Evolutionary conservation across 2,329 filamentous ascomycete genomes (phyloP).

Genomic region (Aspergillus clavatus): DNA sequence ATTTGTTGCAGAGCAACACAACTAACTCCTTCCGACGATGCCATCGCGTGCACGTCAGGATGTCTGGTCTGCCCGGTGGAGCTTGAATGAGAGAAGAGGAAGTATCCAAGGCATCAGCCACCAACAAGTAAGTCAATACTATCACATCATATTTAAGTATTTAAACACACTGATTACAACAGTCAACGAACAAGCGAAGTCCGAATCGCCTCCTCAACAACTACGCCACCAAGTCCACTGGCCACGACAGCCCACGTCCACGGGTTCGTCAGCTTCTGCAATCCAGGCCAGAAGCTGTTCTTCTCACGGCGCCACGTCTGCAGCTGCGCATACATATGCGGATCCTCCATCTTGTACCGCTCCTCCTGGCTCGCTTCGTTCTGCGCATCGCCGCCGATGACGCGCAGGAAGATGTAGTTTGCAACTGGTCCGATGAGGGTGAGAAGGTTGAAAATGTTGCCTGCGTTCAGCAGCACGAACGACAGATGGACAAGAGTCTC

Average conservation of each 20-base stretch:
- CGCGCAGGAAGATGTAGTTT: conserved; percentile 57
- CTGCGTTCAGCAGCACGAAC: conserved; percentile 54
- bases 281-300: conserved; percentile 57
- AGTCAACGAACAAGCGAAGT: not conserved
- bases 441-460: conserved; percentile 51
- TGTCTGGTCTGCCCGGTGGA: too few relatives aligned
- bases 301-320: conserved; percentile 50
- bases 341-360: conserved; percentile 49
- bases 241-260: conserved; percentile 54
- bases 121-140: too few relatives aligned
- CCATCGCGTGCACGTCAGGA: too few relatives aligned
- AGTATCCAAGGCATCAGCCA: too few relatives aligned
- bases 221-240: conserved; percentile 47
- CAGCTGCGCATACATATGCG: conserved; percentile 51
- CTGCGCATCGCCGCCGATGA: conserved; percentile 52
- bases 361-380: conserved; percentile 51
- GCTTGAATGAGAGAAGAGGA: too few relatives aligned
- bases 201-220: conserved; percentile 39
- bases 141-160: too few relatives aligned
- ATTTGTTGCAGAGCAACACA: too few relatives aligned
- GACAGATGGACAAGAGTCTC: conserved; percentile 56
- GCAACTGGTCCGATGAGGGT: conserved; percentile 53
- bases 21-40: too few relatives aligned
- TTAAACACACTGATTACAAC: too few relatives aligned
- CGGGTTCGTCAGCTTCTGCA: conserved; percentile 49